phyloP scores from a whole-genome alignment of 1,284 basidiomycete species.

The Ceratorhiza oryzae-sativae region DNA sequence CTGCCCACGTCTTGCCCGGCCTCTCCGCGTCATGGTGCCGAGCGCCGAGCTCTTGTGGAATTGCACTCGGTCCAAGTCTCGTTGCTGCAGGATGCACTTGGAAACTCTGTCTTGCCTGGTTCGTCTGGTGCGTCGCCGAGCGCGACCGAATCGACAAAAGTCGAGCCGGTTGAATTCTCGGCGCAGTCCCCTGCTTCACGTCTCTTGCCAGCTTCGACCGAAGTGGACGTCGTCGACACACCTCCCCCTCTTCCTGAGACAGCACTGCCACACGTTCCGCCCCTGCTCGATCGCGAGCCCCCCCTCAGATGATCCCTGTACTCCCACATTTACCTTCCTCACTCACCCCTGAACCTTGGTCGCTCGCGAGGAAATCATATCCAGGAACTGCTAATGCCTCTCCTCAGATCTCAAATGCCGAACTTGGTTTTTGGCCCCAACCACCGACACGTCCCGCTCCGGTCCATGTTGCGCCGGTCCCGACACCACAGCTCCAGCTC shows the following conservation, averaged over 20 bases:
- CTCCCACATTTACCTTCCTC: background rate
- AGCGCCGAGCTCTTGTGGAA: constrained; percentile 17
- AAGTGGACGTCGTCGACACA: constrained; percentile 24
- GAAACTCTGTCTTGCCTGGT: constrained; percentile 22
- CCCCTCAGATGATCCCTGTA: background rate
- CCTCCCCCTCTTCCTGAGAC: constrained; percentile 32
- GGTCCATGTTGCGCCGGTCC: constrained; percentile 21
- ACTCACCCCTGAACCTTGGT: background rate
- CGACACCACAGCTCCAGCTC: constrained; percentile 18
- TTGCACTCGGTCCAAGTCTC: constrained; percentile 1
- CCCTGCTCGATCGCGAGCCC: constrained; percentile 2
- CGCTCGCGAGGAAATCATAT: background rate
- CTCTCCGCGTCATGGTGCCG: background rate
- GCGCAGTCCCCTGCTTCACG: background rate
- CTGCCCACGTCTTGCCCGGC: constrained; percentile 27
- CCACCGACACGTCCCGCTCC: constrained; percentile 7
- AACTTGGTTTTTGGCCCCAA: background rate
- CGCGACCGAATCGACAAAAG: background rate
- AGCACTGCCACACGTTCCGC: constrained; percentile 12
- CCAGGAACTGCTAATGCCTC: background rate
- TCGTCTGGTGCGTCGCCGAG: background rate
- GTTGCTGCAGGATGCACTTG: constrained; percentile 26
- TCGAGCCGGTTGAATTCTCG: background rate
- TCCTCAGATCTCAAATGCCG: background rate
- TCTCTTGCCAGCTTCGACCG: constrained; percentile 11